Base-by-base conservation (phyloP, 352 stramenopile species). In the Elongisporangium senticosum region DNA sequence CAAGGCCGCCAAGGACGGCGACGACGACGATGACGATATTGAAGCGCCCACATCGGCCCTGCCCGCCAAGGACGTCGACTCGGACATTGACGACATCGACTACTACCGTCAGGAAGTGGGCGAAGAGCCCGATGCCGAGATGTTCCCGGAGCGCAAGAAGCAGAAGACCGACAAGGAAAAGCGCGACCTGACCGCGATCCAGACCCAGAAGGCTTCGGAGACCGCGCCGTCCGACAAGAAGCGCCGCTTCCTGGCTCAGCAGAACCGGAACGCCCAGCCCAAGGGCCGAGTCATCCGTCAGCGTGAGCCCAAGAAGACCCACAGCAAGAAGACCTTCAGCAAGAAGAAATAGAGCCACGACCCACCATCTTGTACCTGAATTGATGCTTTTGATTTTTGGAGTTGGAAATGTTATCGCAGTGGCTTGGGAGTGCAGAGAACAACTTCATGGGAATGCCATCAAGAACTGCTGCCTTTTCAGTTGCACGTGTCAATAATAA, bases 61-160 rank as follows among this genome's bases (percentile, higher is more conserved):
- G 51, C 58, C 53, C 8, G 60, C 22, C 13, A 77, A 63, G 13
- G 69, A 71, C 51, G 33, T 50, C 20, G 69, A 79, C 17, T 87
- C 70, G 53, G 83, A 93, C 51, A 43, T 85, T 13, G 79, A 93
- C 47, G 84, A 93, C 55, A 76, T 72, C 10, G 84, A 91, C 39
- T 93, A 91, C 65, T 93, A 93, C 68, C 81, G 84, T 54, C 76
- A 90, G 53, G 84, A 90, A 50, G 84, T 93, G 21, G 84, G 84
- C 14, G 81, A 93, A 59, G 84, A 91, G 55, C 84, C 84, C 0
- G 83, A 94, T 37, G 53, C 78, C 52, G 87, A 90, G 66, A 90
- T 90, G 81, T 91, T 91, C 64, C 70, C 77, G 17, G 77, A 87
- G 10, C 68, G 70, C 40, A 87, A 90, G 61, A 79, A 86, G 65